These are phyloP conservation scores for Smittium mucronatum DNA, from an alignment of 371 early-diverging fungal species.

Conservation along the genomic window DNA sequence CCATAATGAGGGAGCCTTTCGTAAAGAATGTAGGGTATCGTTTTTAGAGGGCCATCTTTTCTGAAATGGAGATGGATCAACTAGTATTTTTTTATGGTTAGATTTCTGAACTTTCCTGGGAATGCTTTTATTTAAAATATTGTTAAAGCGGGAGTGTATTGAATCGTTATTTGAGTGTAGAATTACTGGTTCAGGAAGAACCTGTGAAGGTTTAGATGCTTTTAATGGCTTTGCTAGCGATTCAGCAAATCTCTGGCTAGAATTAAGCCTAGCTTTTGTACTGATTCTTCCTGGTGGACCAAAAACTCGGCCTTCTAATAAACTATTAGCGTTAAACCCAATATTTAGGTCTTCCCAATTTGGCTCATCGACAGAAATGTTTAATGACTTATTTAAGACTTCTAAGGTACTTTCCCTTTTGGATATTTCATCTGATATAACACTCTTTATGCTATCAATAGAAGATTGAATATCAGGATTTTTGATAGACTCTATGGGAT, in stretches of 20 bases:
- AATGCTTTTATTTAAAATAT: not conserved
- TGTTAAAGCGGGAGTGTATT: not conserved
- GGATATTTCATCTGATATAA: not conserved
- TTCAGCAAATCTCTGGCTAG: not conserved
- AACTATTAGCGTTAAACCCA: not conserved
- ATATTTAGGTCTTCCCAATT: not conserved
- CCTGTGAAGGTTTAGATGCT: not conserved
- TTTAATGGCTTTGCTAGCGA: not conserved
- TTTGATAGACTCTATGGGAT: too few species aligned
- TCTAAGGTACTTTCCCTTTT: not conserved
- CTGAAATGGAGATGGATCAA: not conserved
- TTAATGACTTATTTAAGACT: not conserved
- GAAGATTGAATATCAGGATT: not conserved
- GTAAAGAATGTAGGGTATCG: not conserved
- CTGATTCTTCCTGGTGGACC: not conserved
- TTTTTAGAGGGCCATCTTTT: not conserved
- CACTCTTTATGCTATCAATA: not conserved
- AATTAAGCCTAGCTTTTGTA: not conserved
- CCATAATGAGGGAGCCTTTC: not conserved
- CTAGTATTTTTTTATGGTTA: not conserved
- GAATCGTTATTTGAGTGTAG: not conserved
- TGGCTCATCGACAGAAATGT: not conserved
- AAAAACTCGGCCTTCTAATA: not conserved
- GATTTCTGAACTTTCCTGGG: not conserved
- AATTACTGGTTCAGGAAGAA: constrained; percentile 2